Evolutionary conservation across 306 rosid species (phyloP), one percentile per base, ranked within the genome.

Genomic region (Cucumis hystrix): DNA sequence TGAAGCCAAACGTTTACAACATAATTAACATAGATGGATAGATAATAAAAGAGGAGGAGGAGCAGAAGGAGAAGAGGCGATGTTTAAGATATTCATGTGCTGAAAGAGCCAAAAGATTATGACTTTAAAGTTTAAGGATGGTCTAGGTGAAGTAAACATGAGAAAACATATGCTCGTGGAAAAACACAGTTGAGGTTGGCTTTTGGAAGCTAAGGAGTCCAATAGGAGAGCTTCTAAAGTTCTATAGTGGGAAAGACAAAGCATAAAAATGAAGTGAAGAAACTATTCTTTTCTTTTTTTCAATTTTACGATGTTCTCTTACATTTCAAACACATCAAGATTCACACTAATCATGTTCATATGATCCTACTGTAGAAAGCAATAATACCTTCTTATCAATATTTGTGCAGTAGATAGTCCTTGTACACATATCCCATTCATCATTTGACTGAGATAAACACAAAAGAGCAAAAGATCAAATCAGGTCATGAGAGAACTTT

Each of bases 381-480:
- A 8, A 77, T 3, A 21, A 17, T 81, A 95, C 98, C 98, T 92
- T 90, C 84, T 88, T 92, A 81, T 95, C 97, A 52, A 95, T 95
- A 88, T 95, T 95, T 87, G 98, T 95, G 84, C 97, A 95, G 75
- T 95, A 95, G 78, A 95, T 92, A 37, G 98, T 95, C 84, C 98
- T 84, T 80, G 90, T 79, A 78, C 98, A 95, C 98, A 95, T 95
- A 84, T 95, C 98, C 82, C 98, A 88, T 76, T 95, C 98, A 89
- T 95, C 97, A 67, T 89, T 92, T 15, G 98, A 95, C 98, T 95
- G 87, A 84, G 83, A 52, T 61, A 45, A 83, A 70, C 18, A 2
- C n/a, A 30, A 30, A 71, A 73, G 45, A 73, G 66, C 35, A 28
- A 66, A 58, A 57, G 33, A 33, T 43, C 20, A 51, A 58, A 79